Evolutionary conservation across 164 flowering plant species (phyloP).

Genomic region (Umbellularia californica): DNA sequence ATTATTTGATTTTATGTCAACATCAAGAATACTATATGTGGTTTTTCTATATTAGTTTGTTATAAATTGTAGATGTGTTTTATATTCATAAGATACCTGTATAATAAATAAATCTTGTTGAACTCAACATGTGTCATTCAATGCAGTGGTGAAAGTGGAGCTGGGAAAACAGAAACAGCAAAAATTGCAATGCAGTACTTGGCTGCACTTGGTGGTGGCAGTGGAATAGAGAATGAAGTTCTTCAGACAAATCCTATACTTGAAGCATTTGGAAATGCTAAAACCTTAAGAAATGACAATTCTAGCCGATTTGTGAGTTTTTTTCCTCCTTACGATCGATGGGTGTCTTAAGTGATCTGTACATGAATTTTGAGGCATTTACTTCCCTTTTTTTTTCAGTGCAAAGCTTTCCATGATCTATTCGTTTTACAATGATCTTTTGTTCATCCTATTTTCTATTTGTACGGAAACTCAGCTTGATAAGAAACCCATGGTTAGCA

Average conservation of each 20-base stretch:
- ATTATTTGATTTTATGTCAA: background rate
- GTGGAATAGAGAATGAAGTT: constrained; percentile 50
- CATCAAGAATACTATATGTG: background rate
- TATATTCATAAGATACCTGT: no score
- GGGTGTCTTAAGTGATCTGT: background rate
- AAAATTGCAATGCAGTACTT: constrained; percentile 74
- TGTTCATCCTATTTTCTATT: background rate
- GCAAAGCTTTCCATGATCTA: background rate
- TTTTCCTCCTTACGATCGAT: background rate
- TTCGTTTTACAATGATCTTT: background rate
- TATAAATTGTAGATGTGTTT: background rate
- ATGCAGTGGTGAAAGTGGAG: constrained; percentile 88
- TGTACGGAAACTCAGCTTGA: background rate
- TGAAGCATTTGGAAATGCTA: constrained; percentile 99
- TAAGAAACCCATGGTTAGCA: background rate
- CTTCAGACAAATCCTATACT: constrained; percentile 59
- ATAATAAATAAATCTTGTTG: background rate
- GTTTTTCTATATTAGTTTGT: background rate
- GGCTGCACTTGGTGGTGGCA: constrained; percentile 65
- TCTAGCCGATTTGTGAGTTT: constrained; percentile 71
- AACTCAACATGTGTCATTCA: constrained; percentile 2
- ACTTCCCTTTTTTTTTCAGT: background rate
- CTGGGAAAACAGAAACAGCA: constrained; percentile 93
- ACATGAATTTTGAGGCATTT: background rate
- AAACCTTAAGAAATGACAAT: constrained; percentile 80